These are phyloP conservation scores for Gyrodon lividus DNA, from an alignment of 768 basidiomycete genomes.

Conservation along the genomic window DNA sequence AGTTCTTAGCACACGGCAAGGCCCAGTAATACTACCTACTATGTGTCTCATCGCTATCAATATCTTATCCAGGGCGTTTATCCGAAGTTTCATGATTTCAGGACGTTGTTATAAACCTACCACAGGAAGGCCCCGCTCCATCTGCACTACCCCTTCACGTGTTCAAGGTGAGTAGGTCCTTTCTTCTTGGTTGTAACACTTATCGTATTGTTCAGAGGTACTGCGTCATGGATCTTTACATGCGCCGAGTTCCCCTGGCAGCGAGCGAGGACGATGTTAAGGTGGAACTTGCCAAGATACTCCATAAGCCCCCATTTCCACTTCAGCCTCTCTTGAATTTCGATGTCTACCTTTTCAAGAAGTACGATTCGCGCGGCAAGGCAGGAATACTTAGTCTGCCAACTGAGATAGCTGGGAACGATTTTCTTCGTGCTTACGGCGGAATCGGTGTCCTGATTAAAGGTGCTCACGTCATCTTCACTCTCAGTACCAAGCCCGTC, in stretches of 20 bases:
- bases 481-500: conserved; percentile 19
- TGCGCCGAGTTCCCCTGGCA: conserved; percentile 29
- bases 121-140: neutral
- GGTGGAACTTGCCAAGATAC: conserved; percentile 30
- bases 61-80: neutral
- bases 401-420: conserved; percentile 9
- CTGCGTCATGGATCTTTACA: conserved; percentile 35
- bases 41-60: neutral
- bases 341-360: conserved; percentile 31
- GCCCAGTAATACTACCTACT: neutral
- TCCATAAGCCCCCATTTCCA: conserved; percentile 36
- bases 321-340: conserved; percentile 31
- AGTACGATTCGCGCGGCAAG: conserved; percentile 17
- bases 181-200: neutral
- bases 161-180: conserved; percentile 19
- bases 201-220: neutral
- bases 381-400: conserved; percentile 35
- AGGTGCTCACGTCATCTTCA: conserved; percentile 21
- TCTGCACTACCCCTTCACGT: conserved; percentile 1
- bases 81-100: neutral
- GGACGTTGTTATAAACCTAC: neutral
- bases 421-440: conserved; percentile 31
- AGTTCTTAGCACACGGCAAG: neutral
- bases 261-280: conserved; percentile 33
- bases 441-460: conserved; percentile 25